Evolutionary conservation across 805 yeast genomes (phyloP).

Genomic region (Candida ipomoeae): DNA sequence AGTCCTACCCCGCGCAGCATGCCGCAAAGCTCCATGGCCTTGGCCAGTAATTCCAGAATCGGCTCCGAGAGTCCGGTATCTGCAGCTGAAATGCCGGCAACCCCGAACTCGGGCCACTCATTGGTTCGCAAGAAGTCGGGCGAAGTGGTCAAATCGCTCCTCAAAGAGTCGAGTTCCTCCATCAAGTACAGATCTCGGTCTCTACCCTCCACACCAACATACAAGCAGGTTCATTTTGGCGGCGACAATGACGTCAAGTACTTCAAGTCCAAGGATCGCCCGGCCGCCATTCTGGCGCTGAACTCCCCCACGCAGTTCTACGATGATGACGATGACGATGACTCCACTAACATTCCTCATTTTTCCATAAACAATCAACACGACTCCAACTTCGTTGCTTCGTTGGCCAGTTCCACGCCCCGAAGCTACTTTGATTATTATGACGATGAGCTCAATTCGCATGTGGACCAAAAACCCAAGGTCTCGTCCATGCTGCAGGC

Average conservation of each 20-base stretch:
- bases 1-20: not conserved
- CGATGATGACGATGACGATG: slow-evolving; percentile 20
- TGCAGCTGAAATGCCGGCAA: not conserved
- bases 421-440: slow-evolving; percentile 15
- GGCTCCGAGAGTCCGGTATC: not conserved
- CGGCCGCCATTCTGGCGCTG: slow-evolving; percentile 68
- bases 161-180: slow-evolving; percentile 44
- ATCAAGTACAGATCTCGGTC: slow-evolving; percentile 28
- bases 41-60: not conserved
- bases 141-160: slow-evolving; percentile 55
- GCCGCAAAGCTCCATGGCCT: not conserved
- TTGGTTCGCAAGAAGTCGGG: slow-evolving; percentile 77
- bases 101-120: not conserved
- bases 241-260: slow-evolving; percentile 63
- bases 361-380: slow-evolving; percentile 20
- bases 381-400: slow-evolving; percentile 11
- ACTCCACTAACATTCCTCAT: slow-evolving; percentile 10
- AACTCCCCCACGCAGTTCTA: slow-evolving; percentile 48
- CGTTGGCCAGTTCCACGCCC: slow-evolving; percentile 2
- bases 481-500: slow-evolving; percentile 17
- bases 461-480: slow-evolving; percentile 9
- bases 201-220: slow-evolving; percentile 50
- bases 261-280: slow-evolving; percentile 69
- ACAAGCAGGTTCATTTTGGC: slow-evolving; percentile 78
- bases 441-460: slow-evolving; percentile 18